Percentiles rank a stretch among this genome's conserved stretches.
Conservation (phyloP, 306 rosid species). For the Dalbergia cochinchinensis region DNA sequence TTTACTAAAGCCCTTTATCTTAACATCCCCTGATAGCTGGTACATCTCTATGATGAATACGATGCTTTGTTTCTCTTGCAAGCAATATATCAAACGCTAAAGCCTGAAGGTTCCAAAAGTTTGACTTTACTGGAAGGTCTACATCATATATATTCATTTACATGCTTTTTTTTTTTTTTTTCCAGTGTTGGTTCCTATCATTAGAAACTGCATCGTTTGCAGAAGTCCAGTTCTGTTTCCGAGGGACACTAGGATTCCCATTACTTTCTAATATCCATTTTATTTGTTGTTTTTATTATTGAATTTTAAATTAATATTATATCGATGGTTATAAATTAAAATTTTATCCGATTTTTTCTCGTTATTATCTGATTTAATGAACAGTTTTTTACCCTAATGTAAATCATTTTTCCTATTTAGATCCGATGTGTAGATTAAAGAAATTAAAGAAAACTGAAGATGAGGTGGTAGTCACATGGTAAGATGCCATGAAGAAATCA, state of each 20-base stretch:
- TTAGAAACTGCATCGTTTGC: slow-evolving; percentile 39
- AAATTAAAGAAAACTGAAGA: neutral
- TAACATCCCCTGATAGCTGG: slow-evolving; percentile 36
- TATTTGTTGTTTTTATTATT: neutral
- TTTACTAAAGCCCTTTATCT: slow-evolving; percentile 22
- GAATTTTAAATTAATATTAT: neutral
- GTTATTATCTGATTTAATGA: too few relatives aligned
- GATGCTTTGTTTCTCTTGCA: slow-evolving; percentile 61
- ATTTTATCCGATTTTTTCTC: too few relatives aligned
- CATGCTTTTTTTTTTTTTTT: slow-evolving; percentile 2
- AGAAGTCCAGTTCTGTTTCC: slow-evolving; percentile 39
- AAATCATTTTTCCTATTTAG: neutral
- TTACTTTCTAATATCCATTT: slow-evolving; percentile 1
- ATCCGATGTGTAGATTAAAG: neutral
- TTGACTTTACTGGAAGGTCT: slow-evolving; percentile 58
- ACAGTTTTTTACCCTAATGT: neutral
- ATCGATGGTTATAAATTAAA: too few relatives aligned
- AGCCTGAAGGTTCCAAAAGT: slow-evolving; percentile 34
- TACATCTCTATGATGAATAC: neutral
- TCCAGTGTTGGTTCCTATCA: slow-evolving; percentile 38
- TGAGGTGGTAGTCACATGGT: neutral
- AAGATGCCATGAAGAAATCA: neutral
- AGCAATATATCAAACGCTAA: slow-evolving; percentile 52
- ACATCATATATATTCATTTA: slow-evolving; percentile 46
- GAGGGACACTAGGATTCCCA: slow-evolving; percentile 40